Evolutionary conservation across 331 rosid species (phyloP).

Genomic region (Phaseolus coccineus): DNA sequence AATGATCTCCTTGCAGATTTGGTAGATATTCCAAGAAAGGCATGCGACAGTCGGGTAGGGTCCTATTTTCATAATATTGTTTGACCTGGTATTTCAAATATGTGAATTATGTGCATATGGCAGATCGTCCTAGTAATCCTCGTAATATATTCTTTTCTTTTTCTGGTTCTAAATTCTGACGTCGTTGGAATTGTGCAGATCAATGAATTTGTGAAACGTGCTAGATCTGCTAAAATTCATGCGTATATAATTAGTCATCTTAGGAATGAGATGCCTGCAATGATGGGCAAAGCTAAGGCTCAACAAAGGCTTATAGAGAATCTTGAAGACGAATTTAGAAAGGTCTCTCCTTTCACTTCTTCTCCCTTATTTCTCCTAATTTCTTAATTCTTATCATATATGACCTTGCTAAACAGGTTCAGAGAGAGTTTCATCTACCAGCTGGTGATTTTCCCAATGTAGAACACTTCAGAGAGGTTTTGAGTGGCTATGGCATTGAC

Average conservation of each 20-base stretch:
- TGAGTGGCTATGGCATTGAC: slow-evolving; percentile 73
- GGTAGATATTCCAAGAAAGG: slow-evolving; percentile 84
- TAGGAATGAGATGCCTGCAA: slow-evolving; percentile 84
- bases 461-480: slow-evolving; percentile 62
- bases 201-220: slow-evolving; percentile 92
- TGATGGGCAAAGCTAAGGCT: slow-evolving; percentile 82
- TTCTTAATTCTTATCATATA: slow-evolving; percentile 20
- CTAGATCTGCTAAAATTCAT: slow-evolving; percentile 86
- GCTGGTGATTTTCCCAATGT: slow-evolving; percentile 72
- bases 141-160: not conserved
- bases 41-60: slow-evolving; percentile 87
- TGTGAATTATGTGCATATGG: slow-evolving; percentile 12
- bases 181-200: slow-evolving; percentile 57
- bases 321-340: slow-evolving; percentile 79
- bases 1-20: slow-evolving; percentile 79
- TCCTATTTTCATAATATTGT: slow-evolving; percentile 13
- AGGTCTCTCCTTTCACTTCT: slow-evolving; percentile 50
- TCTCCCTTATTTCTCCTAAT: slow-evolving; percentile 6
- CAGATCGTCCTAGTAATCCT: not conserved
- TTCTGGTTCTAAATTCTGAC: slow-evolving; percentile 12
- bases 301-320: slow-evolving; percentile 77
- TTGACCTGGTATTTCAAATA: slow-evolving; percentile 9
- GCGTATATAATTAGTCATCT: slow-evolving; percentile 89
- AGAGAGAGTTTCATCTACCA: slow-evolving; percentile 80
- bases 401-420: slow-evolving; percentile 59